Evolutionary conservation across 2,329 filamentous ascomycete species (phyloP), one percentile per base, ranked within the genome.

Genomic region (Cladosporium sp.): DNA sequence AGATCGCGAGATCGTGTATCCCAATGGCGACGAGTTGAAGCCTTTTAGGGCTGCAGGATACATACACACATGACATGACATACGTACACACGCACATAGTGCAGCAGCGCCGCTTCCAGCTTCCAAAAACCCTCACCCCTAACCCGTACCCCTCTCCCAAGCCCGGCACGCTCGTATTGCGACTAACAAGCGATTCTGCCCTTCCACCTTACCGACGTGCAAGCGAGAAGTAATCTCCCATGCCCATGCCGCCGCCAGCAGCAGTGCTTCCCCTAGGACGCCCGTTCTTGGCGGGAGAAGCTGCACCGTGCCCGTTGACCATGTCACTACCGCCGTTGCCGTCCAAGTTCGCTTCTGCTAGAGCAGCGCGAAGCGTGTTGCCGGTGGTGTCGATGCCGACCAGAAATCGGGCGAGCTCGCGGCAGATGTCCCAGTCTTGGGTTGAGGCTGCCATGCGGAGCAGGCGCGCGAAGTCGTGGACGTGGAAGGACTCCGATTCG

Each of bases 401-500:
- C 50, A 98, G 72, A 69, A 98, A 98, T n/a, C 92, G 78, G 9
- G 93, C 91, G 22, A 98, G 77, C 67, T 98, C 93, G 60, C 90
- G 93, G 71, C 93, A 97, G 22, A 98, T 72, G 59, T 97, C 91
- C 90, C 91, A 98, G 63, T 97, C 92, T 42, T 84, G 83, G 66
- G 91, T 89, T 27, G 82, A 77, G 61, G 91, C 92, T 0, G 92
- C 93, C 42, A 87, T 77, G 27, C 82, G 82, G 51, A 98, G 78
- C 19, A 98, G 73, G 11, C 90, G 80, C 3, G 95, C 86, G 36
- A 86, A 68, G 65, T 88, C 84, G 56, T 86, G 82, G 51, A 86
- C 77, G 41, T 75, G 72, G 48, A 74, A 72, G 2, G 43, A 49
- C 18, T 59, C 57, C n/a, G 59, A 51, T 52, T 83, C 79, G 54